Evolutionary conservation across 192 early-diverging fungal species (phyloP).

Genomic region (Linnemannia hyalina): DNA sequence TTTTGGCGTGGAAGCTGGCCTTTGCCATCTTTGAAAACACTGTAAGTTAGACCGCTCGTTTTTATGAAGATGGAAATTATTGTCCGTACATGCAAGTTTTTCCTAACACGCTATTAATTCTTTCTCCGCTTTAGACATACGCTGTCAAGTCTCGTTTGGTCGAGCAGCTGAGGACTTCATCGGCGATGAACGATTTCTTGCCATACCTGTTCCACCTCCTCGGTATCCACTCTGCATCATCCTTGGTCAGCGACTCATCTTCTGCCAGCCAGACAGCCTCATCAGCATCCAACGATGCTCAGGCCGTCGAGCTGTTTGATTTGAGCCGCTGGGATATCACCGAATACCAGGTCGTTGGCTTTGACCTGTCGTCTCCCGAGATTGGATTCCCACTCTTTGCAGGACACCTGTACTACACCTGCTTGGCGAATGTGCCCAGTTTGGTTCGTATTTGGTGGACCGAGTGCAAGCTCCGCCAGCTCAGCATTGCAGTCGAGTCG

Average conservation of each 20-base stretch:
- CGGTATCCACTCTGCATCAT: conserved; percentile 61
- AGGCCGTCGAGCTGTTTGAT: conserved; percentile 68
- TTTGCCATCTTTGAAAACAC: conserved; percentile 85
- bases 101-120: background rate
- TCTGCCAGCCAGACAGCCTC: conserved; percentile 30
- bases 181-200: conserved; percentile 67
- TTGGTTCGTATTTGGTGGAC: conserved; percentile 86
- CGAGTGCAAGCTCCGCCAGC: conserved; percentile 83
- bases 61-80: background rate
- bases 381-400: conserved; percentile 74
- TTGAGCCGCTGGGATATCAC: conserved; percentile 76
- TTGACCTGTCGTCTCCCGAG: conserved; percentile 50
- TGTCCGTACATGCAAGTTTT: background rate
- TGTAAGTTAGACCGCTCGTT: conserved; percentile 58
- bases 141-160: conserved; percentile 70
- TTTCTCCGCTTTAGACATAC: conserved; percentile 66
- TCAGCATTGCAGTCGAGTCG: conserved; percentile 77
- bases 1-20: conserved; percentile 79
- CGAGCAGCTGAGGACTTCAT: conserved; percentile 66
- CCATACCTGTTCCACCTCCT: conserved; percentile 74
- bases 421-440: conserved; percentile 73
- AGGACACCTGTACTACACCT: conserved; percentile 80
- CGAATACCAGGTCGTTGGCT: conserved; percentile 73
- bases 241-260: conserved; percentile 50
- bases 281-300: background rate